Percentiles rank a stretch among this genome's conserved stretches.
phyloP scores from a whole-genome alignment of 768 basidiomycete species.

The Tephrocybe sp. region DNA sequence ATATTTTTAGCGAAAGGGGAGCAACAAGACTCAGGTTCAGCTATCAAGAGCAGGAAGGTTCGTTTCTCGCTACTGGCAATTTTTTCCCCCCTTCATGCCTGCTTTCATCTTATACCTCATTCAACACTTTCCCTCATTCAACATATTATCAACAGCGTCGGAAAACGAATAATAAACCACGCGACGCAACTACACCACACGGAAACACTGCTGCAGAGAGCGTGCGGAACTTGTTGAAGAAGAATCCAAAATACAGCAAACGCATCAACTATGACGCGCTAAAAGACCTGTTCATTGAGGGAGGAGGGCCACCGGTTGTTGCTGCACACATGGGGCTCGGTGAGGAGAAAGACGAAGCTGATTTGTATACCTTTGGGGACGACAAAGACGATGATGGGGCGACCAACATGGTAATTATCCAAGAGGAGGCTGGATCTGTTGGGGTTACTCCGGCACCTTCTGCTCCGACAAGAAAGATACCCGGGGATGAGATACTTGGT shows the following conservation, averaged over 20 bases:
- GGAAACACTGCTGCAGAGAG: conserved; percentile 77
- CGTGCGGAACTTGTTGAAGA: conserved; percentile 75
- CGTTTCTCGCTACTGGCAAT: conserved; percentile 43
- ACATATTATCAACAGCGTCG: conserved; percentile 50
- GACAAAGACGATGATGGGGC: conserved; percentile 39
- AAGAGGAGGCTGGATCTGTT: conserved; percentile 44
- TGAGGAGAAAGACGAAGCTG: conserved; percentile 47
- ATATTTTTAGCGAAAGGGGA: conserved; percentile 67
- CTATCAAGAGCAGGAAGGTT: conserved; percentile 76
- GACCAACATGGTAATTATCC: conserved; percentile 36
- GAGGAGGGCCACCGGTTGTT: conserved; percentile 28
- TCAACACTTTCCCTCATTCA: conserved; percentile 4
- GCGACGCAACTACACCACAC: conserved; percentile 71
- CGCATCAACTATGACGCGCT: conserved; percentile 93
- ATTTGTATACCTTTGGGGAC: conserved; percentile 41
- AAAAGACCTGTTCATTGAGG: conserved; percentile 70
- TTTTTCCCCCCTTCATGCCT: conserved; percentile 17
- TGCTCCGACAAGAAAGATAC: conserved; percentile 19
- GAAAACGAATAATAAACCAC: conserved; percentile 60
- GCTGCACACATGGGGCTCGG: conserved; percentile 27
- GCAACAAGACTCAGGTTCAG: conserved; percentile 39
- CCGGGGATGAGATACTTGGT: conserved; percentile 15
- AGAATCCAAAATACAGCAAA: conserved; percentile 86
- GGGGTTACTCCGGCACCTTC: conserved; percentile 22
- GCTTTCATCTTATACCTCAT: conserved; percentile 16